Conservation (phyloP, 352 stramenopile species). For the Lagenidium giganteum region DNA sequence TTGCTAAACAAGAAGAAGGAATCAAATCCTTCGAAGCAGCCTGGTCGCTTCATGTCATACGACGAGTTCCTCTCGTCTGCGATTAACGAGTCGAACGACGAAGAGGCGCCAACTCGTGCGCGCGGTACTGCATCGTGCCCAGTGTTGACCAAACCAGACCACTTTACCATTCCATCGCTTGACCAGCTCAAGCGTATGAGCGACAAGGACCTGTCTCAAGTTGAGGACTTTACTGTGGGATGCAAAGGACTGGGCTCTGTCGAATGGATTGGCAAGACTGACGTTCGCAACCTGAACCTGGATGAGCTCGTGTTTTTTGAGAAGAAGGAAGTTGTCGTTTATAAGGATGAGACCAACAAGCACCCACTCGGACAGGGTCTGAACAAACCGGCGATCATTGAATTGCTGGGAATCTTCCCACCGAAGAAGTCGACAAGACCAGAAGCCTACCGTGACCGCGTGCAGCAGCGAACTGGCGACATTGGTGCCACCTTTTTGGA, state of each 20-base stretch:
- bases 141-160: conserved; percentile 24
- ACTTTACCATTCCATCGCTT: conserved; percentile 35
- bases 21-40: conserved; percentile 8
- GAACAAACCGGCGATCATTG: conserved; percentile 44
- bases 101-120: too few species aligned
- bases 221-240: conserved; percentile 36
- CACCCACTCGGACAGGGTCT: conserved; percentile 26
- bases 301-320: conserved; percentile 36
- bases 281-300: conserved; percentile 39
- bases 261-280: conserved; percentile 31
- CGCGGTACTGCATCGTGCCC: too few species aligned
- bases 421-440: conserved; percentile 3
- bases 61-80: conserved; percentile 59
- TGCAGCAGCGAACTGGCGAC: conserved; percentile 58
- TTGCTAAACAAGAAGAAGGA: conserved; percentile 29
- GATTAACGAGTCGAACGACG: conserved; percentile 36
- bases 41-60: conserved; percentile 61
- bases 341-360: conserved; percentile 34
- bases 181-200: conserved; percentile 26
- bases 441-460: conserved; percentile 43
- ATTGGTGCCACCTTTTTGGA: conserved; percentile 67
- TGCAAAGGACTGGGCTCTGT: conserved; percentile 29
- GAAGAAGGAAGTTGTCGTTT: conserved; percentile 34
- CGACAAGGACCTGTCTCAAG: conserved; percentile 26
- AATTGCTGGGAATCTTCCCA: conserved; percentile 25